phyloP scores from a whole-genome alignment of 2,329 filamentous ascomycete genomes.

The Clonostachys sp. region DNA sequence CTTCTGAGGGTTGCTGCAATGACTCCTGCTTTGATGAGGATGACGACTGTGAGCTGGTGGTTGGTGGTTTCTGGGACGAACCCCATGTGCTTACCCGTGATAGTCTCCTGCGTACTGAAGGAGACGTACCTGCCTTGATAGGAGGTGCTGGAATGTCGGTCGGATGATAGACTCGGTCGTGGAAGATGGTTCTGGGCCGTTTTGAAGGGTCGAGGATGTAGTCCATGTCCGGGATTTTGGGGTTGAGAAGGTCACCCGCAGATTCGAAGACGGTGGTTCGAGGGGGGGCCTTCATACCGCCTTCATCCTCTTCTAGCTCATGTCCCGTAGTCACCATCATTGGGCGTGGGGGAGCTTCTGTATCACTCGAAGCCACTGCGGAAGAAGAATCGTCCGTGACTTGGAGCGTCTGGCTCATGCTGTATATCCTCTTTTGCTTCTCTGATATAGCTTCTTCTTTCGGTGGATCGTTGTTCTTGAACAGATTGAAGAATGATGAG shows the following conservation, averaged over 20 bases:
- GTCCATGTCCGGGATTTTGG: constrained; percentile 74
- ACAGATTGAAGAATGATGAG: constrained; percentile 67
- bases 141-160: constrained; percentile 85
- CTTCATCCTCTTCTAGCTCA: constrained; percentile 36
- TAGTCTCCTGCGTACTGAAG: constrained; percentile 24
- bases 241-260: constrained; percentile 86
- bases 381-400: constrained; percentile 1
- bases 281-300: constrained; percentile 66
- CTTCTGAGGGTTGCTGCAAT: background rate
- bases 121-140: constrained; percentile 46
- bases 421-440: constrained; percentile 68
- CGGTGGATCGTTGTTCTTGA: constrained; percentile 52
- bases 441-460: constrained; percentile 45
- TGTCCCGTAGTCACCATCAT: constrained; percentile 44
- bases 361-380: background rate
- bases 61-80: background rate
- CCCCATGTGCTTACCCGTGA: constrained; percentile 10
- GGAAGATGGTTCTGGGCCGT: constrained; percentile 87
- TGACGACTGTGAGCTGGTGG: background rate
- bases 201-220: constrained; percentile 81
- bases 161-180: constrained; percentile 92
- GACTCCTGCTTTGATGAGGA: constrained; percentile 36
- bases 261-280: constrained; percentile 93
- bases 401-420: constrained; percentile 68
- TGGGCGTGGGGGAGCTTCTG: constrained; percentile 1